Base-by-base conservation (phyloP, 495 filamentous ascomycete genomes). In the Friedmanniomyces endolithicus region DNA sequence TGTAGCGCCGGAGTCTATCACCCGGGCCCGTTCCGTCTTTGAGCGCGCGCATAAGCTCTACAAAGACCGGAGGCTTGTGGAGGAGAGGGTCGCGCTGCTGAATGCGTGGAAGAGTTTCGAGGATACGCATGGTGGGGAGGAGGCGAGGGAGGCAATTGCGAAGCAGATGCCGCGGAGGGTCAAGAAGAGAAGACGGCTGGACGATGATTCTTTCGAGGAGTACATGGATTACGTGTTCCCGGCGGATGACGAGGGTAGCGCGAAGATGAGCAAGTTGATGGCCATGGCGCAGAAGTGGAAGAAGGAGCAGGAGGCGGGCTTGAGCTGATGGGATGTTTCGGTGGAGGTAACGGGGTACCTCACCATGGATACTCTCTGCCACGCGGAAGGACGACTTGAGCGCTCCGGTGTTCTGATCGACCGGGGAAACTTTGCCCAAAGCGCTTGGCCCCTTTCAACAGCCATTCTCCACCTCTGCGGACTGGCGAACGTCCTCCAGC, bases 151-250 rank as follows among this genome's bases (percentile, higher is more conserved):
- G 53, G 85, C 83, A 64, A 83, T 98, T 53, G 84, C 90, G 67
- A 83, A 82, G 64, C 87, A 94, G 74, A 94, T 95, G 88, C 94
- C 94, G 27, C 77, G 88, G 47, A 84, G 82, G 67, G 86, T 87
- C 68, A 98, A 95, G 82, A 92, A 92, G 78, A 79, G 89, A 62
- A 82, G 92, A 68, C 90, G 83, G 80, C 66, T 96, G 71, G 90
- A 94, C 66, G 90, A 96, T 71, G 90, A 94, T 67, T 83, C 79
- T 19, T 96, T 87, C 75, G 92, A 98, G 77, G 92, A 98, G 72
- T 98, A 95, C 68, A 79, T 90, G 75, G 92, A 97, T 68, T 96
- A 90, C 66, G 78, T 97, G 45, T 98, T 98, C 82, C 92, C 92
- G 6, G 90, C 88, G 8, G 92, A 97, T 74, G 90, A 96, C 70